Base-by-base conservation (phyloP, 495 filamentous ascomycete species). In the Cryomyces minteri region DNA sequence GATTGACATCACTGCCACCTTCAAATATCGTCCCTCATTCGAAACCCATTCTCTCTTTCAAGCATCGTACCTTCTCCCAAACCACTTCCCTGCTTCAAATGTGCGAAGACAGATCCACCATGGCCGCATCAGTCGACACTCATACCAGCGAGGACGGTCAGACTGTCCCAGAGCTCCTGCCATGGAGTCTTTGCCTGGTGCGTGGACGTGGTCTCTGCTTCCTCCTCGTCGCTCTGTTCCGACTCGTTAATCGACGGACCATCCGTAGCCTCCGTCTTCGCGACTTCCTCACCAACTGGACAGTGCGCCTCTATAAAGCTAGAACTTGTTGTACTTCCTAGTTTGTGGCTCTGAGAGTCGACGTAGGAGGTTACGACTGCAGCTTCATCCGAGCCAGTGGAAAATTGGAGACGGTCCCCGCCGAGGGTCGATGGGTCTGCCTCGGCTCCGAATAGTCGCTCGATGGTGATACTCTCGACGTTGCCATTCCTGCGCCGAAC, bases 141-240 rank as follows among this genome's bases (percentile, higher is more conserved):
- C 25, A 57, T 48, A 14, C 55, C 55, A 28, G 53, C 55, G 12
- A 58, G 41, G 4, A 33, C 40, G 5, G 36, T 39, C 45, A 55
- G 33, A 4, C 50, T 43, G 14, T 52, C 47, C 50, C 52, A 55
- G 5, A 58, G 32, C 33, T 58, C 52, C 34, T 49, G 44, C 50
- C 50, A 51, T 4, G 55, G 49, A 14, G 47, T 55, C 50, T 53
- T 58, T 3, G 32, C 25, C 32, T 31, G 10, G 10, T 30, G 9
- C 14, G 6, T 11, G 10, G 14, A 33, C 25, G 3, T 32, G 1
- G 31, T 1, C 2, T 1, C 39, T 38, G 31, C 4, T 41, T 8
- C 12, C 31, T 48, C 39, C 32, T 5, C 4, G 1, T 18, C 12
- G 1, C 11, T 29, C 14, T 5, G 5, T 12, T 14, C 43, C 11